Evolutionary conservation across 2,329 filamentous ascomycete species (phyloP), one percentile per base, ranked within the genome.

Genomic region (Ophiostoma populinum): DNA sequence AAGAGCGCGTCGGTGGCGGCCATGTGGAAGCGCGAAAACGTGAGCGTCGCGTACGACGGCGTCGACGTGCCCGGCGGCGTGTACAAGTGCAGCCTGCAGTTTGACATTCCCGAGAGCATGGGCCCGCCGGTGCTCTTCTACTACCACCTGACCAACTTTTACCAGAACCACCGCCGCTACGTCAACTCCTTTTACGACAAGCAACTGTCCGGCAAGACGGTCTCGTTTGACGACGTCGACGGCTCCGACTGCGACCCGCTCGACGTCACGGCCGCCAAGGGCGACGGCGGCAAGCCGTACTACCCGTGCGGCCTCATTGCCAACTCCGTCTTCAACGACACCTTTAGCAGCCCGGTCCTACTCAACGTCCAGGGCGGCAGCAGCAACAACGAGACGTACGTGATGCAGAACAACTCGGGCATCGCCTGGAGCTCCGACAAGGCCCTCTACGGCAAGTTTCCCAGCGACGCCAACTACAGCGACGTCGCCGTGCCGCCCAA

Each of bases 271-370:
- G n/a, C n/a, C n/a, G n/a, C n/a, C n/a, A 58, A 64, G 13, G 44
- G 53, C 2, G 51, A 53, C 2, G 58, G 56, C n/a, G 59, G 61
- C 19, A 76, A 75, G 52, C 72, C 85, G 1, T 90, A 87, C 53
- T 98, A 93, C 49, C 90, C 90, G 2, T 98, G 90, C 53, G 90
- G 90, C 16, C 62, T 98, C 42, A 93, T 95, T 46, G 87, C 90
- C 42, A 98, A 98, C 55, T 95, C 90, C 17, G 58, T 90, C 43
- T 98, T 98, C 67, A 98, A 98, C 54, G 90, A 98, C 53, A 85
- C 80, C 5, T 90, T 92, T 51, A 61, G 57, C 32, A 70, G 58
- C 34, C 80, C 86, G 1, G 55, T 68, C 2, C 59, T 72, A 7
- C 55, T 77, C 32, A 76, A 76, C 43, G 54, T 63, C 1, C 51